Base-by-base conservation (phyloP, 2,329 filamentous ascomycete genomes). In the Didymosphaeria variabile region DNA sequence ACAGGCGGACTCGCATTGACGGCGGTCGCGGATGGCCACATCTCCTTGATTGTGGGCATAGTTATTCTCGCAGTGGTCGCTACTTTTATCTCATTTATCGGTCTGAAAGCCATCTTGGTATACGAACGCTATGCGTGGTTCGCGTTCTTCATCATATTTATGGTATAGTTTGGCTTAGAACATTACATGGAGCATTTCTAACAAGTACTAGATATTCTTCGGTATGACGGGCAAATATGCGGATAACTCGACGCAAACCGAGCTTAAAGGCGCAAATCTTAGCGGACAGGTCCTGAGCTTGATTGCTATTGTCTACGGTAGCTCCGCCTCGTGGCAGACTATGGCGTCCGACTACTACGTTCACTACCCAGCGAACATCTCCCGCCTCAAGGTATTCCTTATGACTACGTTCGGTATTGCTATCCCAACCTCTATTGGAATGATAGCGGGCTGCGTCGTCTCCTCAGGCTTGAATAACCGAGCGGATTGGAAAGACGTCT, bases 71-170 rank as follows among this genome's bases (percentile, higher is more conserved):
- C 78, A 1, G 70, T 78, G 12, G 68, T 79, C 57, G 73, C 72
- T 47, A 71, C 77, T 36, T 47, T 77, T 32, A 72, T 82, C 62
- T 78, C 75, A 3, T 76, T 81, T 56, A 66, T 80, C 15, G 80
- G 80, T 8, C 77, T 84, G 38, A 73, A 74, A 21, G 72, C 81
- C 29, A 82, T 84, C 57, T 72, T 83, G 52, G 74, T 80, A 0
- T 84, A 80, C 64, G 82, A 84, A 72, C 81, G 81, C 57, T 84
- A 83, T 61, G 80, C 82, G 1, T 84, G 82, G 82, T 77, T 82
- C 61, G 66, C 79, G 55, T 82, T 80, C 57, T 78, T 84, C 65
- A 78, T 83, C 63, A 77, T 84, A 38, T 77, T 85, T 66, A 74
- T 81, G 60, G 26, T 29, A 29, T 29, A 29, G 4, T 5, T 5